A percentile compares a stretch with the other conserved stretches of the same genome.
These are phyloP conservation scores for Volvariella surrecta DNA, from an alignment of 1,284 basidiomycete species.

Conservation along the genomic window DNA sequence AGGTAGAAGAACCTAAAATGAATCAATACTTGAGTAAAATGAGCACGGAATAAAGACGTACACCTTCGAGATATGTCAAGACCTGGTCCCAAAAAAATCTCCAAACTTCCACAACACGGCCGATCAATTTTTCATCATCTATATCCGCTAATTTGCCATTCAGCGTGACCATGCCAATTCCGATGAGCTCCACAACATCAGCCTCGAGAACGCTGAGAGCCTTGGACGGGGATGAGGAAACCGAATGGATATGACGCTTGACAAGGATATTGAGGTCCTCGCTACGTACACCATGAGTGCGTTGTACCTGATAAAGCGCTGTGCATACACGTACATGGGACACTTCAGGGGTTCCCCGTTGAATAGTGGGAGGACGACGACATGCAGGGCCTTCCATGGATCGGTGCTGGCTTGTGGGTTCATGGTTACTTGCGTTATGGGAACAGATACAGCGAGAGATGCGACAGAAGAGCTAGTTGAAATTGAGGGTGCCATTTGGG, in stretches of 20 bases:
- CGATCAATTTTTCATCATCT: conserved; percentile 69
- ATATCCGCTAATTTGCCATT: conserved; percentile 73
- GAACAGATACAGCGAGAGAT: conserved; percentile 30
- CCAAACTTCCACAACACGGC: conserved; percentile 83
- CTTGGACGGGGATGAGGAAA: conserved; percentile 56
- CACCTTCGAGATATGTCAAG: conserved; percentile 83
- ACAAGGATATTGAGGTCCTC: conserved; percentile 87
- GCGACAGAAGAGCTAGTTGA: conserved; percentile 30
- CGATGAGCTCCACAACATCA: conserved; percentile 79
- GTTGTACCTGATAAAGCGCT: not conserved
- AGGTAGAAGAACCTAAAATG: conserved; percentile 58
- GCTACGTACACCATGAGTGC: conserved; percentile 24
- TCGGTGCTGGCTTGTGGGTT: conserved; percentile 34
- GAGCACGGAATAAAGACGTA: conserved; percentile 26
- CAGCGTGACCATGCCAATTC: conserved; percentile 86
- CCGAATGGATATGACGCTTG: conserved; percentile 66
- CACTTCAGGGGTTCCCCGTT: conserved; percentile 86
- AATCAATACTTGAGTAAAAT: not conserved
- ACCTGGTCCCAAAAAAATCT: conserved; percentile 92
- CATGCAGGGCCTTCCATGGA: conserved; percentile 79
- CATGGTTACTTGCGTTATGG: conserved; percentile 26
- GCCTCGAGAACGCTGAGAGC: conserved; percentile 63
- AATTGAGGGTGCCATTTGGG: conserved; percentile 30
- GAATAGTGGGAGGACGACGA: conserved; percentile 84
- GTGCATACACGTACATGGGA: conserved; percentile 54